Evolutionary conservation across 108 stramenopile genomes (phyloP).

Genomic region (Stephanodiscus triporus): DNA sequence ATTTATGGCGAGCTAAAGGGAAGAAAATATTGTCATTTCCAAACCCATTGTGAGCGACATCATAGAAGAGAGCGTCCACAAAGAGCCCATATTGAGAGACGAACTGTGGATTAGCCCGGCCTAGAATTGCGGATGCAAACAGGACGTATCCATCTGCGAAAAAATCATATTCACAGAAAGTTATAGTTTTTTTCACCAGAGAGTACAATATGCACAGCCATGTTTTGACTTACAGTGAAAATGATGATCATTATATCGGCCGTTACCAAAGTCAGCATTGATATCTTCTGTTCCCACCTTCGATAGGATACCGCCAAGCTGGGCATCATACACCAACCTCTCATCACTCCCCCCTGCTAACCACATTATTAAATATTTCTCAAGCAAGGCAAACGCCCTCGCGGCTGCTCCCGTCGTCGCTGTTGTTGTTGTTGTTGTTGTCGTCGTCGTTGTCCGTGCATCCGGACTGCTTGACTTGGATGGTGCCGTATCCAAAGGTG

Average conservation of each 20-base stretch:
- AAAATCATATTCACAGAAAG: neutral
- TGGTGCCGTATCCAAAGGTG: neutral
- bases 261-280: conserved; percentile 52
- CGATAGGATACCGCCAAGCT: conserved; percentile 50
- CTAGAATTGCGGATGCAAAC: conserved; percentile 80
- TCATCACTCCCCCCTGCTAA: conserved; percentile 28
- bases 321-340: conserved; percentile 44
- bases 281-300: conserved; percentile 39
- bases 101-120: conserved; percentile 62
- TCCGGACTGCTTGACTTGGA: conserved; percentile 6
- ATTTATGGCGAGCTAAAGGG: conserved; percentile 78
- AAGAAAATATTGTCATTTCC: conserved; percentile 58
- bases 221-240: conserved; percentile 55
- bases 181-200: no score
- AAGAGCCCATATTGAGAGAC: conserved; percentile 61
- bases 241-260: conserved; percentile 65
- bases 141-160: conserved; percentile 52
- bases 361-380: conserved; percentile 49
- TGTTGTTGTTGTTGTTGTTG: no score
- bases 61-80: conserved; percentile 78
- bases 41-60: conserved; percentile 75
- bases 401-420: no score
- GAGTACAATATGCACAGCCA: no score
- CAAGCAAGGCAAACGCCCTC: conserved; percentile 32
- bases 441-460: no score